Base-by-base conservation (phyloP, 495 filamentous ascomycete species). In the Annulohypoxylon moriforme region DNA sequence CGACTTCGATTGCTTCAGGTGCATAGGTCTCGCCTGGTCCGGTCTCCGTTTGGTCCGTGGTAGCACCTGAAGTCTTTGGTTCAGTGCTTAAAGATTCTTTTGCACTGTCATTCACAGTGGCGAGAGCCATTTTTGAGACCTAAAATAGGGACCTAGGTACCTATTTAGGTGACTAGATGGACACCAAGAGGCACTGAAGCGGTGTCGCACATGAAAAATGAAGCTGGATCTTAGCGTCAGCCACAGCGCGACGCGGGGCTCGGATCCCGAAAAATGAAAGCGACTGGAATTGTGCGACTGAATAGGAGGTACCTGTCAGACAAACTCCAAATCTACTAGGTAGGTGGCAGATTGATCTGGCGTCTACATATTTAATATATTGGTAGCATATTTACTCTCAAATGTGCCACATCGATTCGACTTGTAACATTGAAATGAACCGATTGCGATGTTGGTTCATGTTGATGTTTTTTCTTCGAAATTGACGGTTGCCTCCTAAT, bases 1-100 rank as follows among this genome's bases (percentile, higher is more conserved):
- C 65, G 8, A 65, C 16, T 14, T 66, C 56, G 18, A 60, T 18
- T 4, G 53, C 56, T 50, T 61, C 65, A 24, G 64, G 42, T 1
- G 27, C 34, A 34, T 31, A 56, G 40, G 16, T 50, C 6, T 52
- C 55, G 11, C 22, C 22, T 8, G 20, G 13, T 25, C 16, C 24
- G 40, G 27, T 55, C 33, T 72, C 64, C 22, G 64, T 31, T 53
- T 64, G 44, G 18, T 42, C 64, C n/a, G 53, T 60, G 2, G n/a
- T 38, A 0, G 44, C 31, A 55, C 34, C 64, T 1, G 64, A 60
- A 11, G 42, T 50, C 25, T 73, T 68, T 25, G 60, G 60, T 22
- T 73, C 70, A 8, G 61, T 24, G 8, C 7, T 27, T 0, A 29
- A 49, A 31, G 60, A 57, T 29, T 57, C 47, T 9, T 47, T 53